A percentile compares a stretch with the other conserved stretches of the same genome.
phyloP scores from a whole-genome alignment of 768 basidiomycete species.

The Inosperma sp. region DNA sequence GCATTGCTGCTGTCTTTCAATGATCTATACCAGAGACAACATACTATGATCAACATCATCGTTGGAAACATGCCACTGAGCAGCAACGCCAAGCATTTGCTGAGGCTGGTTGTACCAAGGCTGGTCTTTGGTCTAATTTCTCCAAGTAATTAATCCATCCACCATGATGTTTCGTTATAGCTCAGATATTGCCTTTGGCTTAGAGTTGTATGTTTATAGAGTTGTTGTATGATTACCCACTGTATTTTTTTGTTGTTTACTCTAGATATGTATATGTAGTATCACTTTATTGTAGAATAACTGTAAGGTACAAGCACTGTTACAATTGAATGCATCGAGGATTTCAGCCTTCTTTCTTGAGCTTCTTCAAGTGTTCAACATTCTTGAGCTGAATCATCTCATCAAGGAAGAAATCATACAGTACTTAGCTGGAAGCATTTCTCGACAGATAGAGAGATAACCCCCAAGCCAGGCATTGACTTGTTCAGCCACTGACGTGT shows the following conservation, averaged over 20 bases:
- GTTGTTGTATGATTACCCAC: conserved; percentile 1
- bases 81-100: neutral
- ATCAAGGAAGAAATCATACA: conserved; percentile 35
- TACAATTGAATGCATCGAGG: conserved; percentile 9
- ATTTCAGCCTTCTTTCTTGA: conserved; percentile 15
- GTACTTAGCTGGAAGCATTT: conserved; percentile 29
- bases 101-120: neutral
- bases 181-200: neutral
- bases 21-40: neutral
- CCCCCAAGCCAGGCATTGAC: conserved; percentile 34
- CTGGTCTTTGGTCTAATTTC: conserved; percentile 5
- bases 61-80: conserved; percentile 4
- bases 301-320: neutral
- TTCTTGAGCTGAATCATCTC: conserved; percentile 33
- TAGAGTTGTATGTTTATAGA: neutral
- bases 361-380: conserved; percentile 12
- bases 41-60: neutral
- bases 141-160: neutral
- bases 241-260: no score
- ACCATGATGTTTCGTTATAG: neutral
- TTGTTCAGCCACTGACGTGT: conserved; percentile 29
- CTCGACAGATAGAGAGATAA: conserved; percentile 28
- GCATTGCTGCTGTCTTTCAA: neutral
- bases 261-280: no score
- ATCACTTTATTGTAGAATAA: neutral